A percentile compares a stretch with the other conserved stretches of the same genome.
These are phyloP conservation scores for Lactifluus hygrophoroides DNA, from an alignment of 768 basidiomycete genomes.

Conservation along the genomic window DNA sequence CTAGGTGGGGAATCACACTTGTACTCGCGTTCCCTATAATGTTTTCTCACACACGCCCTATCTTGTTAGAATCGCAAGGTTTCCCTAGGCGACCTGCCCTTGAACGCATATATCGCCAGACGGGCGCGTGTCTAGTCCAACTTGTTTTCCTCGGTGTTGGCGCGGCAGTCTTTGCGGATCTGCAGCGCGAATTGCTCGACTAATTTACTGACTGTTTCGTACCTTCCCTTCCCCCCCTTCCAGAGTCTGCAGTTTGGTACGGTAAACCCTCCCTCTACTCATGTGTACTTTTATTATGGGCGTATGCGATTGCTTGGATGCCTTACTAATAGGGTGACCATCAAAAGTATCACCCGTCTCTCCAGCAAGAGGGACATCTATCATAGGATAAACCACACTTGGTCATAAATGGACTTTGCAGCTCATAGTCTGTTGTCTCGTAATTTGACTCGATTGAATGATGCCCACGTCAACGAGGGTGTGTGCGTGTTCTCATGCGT, in stretches of 20 bases:
- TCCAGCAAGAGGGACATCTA: neutral
- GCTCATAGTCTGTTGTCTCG: neutral
- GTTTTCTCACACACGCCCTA: neutral
- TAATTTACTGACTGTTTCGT: neutral
- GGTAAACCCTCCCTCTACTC: conserved; percentile 15
- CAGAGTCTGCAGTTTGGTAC: neutral
- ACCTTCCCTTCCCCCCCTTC: neutral
- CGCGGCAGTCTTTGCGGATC: conserved; percentile 72
- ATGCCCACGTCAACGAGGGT: neutral
- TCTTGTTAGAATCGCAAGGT: conserved; percentile 61
- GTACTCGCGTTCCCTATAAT: neutral
- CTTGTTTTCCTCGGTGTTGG: conserved; percentile 68
- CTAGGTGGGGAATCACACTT: conserved; percentile 51
- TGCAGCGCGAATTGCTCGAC: conserved; percentile 57
- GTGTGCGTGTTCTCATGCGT: neutral
- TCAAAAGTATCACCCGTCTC: neutral
- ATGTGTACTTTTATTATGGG: conserved; percentile 9
- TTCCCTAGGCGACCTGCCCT: conserved; percentile 61
- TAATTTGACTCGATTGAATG: neutral
- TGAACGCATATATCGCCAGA: conserved; percentile 72
- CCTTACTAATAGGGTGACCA: neutral
- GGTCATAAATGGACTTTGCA: neutral
- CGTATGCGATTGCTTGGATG: neutral
- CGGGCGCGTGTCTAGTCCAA: conserved; percentile 56
- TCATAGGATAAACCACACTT: neutral